Conservation (phyloP, 352 stramenopile species). For the Phytophthora pinifolia region DNA sequence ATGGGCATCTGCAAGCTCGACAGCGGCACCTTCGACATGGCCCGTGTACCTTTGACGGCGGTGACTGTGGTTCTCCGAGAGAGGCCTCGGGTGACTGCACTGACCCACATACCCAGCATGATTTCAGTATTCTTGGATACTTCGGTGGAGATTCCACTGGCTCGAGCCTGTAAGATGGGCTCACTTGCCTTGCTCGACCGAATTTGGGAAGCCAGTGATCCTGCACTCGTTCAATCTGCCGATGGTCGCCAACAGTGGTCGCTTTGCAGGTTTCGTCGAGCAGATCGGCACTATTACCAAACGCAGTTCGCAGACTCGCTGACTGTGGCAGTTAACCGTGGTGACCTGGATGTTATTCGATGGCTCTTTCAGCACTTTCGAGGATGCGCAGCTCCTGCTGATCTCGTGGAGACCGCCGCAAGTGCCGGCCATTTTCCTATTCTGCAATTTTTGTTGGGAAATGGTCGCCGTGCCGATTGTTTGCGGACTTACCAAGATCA, state of each 20-base stretch:
- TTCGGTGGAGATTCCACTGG: slow-evolving; percentile 24
- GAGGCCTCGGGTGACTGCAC: slow-evolving; percentile 4
- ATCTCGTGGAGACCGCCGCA: slow-evolving; percentile 13
- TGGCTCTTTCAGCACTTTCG: slow-evolving; percentile 30
- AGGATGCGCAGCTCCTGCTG: slow-evolving; percentile 6
- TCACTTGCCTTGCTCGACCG: slow-evolving; percentile 16
- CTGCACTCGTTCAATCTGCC: not conserved
- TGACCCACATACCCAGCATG: slow-evolving; percentile 8
- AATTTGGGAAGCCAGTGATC: slow-evolving; percentile 26
- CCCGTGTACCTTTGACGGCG: slow-evolving; percentile 10
- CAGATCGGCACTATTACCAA: slow-evolving; percentile 23
- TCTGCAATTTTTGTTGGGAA: slow-evolving; percentile 18
- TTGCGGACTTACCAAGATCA: not conserved
- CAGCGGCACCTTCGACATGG: slow-evolving; percentile 8
- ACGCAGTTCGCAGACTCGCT: slow-evolving; percentile 15
- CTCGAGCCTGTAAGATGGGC: slow-evolving; percentile 15
- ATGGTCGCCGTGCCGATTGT: slow-evolving; percentile 5
- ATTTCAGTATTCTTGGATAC: slow-evolving; percentile 21
- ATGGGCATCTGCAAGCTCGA: not conserved
- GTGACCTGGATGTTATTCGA: slow-evolving; percentile 11
- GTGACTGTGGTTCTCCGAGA: slow-evolving; percentile 17
- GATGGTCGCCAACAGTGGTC: slow-evolving; percentile 12
- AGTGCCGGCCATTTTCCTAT: slow-evolving; percentile 16
- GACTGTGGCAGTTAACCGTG: slow-evolving; percentile 6
- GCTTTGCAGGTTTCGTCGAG: slow-evolving; percentile 16